Evolutionary conservation across 257 asterid genomes (phyloP), one percentile per base, ranked within the genome.

Genomic region (Solanum corneliomulleri): DNA sequence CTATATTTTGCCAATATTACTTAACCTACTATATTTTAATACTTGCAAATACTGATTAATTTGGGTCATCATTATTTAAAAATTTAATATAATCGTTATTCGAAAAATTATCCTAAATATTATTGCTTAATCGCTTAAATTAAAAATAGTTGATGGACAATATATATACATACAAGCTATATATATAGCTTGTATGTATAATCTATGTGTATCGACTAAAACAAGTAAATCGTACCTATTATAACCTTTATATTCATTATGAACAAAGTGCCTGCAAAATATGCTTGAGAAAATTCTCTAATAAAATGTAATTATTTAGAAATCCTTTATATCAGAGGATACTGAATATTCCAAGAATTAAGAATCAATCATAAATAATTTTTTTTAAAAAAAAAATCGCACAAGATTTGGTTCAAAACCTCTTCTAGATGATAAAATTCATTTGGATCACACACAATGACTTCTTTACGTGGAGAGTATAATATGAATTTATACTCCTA

Each of bases 101-200:
- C 4, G 4, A 18, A 56, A 2, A 56, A 16, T 56, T 18, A 18
- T 7, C 1, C 2, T 1, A 6, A 60, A 9, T 60, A 21, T 58
- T 0, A 1, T 6, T 11, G 0, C 3, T 62, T 0, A 15, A 66
- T 25, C 31, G 0, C 8, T 66, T 66, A 12, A 66, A 25, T 6
- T 66, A 2, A 66, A 25, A 66, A 62, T 23, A 62, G 6, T 2
- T 23, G 69, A 60, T 25, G 2, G 1, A 0, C 23, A 31, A 31
- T 31, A 31, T 31, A 31, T 27, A n/a, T n/a, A n/a, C n/a, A n/a
- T n/a, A n/a, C n/a, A n/a, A n/a, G n/a, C n/a, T 27, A 49, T 52
- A 52, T 52, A 52, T 15, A 52, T 52, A 52, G 60, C 9, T 52
- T 52, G 21, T 2, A 21, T 52, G 60, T 49, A 49, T 52, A 52